A percentile compares a stretch with the other conserved stretches of the same genome.
phyloP scores from a whole-genome alignment of 176 grass and related monocot genomes.

The Hordeum marinum region DNA sequence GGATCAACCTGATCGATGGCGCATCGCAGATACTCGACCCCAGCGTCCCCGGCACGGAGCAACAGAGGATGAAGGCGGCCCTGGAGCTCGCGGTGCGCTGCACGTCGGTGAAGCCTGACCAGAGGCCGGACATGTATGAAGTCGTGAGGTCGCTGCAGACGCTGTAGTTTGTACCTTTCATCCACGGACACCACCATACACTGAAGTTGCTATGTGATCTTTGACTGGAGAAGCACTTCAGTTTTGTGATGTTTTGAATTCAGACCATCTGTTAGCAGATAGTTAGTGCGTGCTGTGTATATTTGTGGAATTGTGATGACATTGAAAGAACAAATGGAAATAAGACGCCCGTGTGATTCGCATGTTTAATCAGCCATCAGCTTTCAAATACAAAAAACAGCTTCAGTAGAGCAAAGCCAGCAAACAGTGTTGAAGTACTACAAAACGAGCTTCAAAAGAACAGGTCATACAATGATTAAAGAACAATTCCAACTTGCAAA shows the following conservation, averaged over 20 bases:
- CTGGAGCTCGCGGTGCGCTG: slow-evolving; percentile 60
- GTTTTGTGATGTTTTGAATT: neutral
- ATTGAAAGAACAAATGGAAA: slow-evolving; percentile 11
- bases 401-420: neutral
- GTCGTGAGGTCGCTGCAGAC: slow-evolving; percentile 38
- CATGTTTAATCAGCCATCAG: neutral
- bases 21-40: slow-evolving; percentile 46
- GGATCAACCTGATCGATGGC: slow-evolving; percentile 49
- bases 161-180: neutral
- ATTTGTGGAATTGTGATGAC: neutral
- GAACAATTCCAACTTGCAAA: neutral
- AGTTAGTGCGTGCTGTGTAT: neutral
- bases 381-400: neutral
- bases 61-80: slow-evolving; percentile 42
- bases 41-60: slow-evolving; percentile 17
- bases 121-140: slow-evolving; percentile 58
- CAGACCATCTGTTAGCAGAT: neutral
- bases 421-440: neutral
- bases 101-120: slow-evolving; percentile 65
- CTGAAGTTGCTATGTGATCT: neutral
- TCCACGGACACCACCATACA: neutral
- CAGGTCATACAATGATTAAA: neutral
- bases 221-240: neutral
- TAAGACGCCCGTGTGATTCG: neutral
- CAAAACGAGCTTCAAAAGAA: neutral